phyloP scores from a whole-genome alignment of 257 asterid genomes.

The Galeopsis tetrahit region DNA sequence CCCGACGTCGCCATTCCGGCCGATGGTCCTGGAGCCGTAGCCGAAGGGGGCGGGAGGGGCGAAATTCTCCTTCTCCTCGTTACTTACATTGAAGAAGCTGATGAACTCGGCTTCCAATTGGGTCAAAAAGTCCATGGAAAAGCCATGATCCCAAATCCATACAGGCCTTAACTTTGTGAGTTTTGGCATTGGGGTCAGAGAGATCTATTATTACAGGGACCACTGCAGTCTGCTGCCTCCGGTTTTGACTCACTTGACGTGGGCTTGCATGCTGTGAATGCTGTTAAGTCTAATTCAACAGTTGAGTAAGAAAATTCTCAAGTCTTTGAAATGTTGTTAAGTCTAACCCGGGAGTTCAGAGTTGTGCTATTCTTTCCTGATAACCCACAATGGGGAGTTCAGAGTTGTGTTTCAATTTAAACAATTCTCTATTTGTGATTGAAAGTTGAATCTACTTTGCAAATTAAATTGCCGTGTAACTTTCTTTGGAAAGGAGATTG shows the following conservation, averaged over 20 bases:
- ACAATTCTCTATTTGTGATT: too few species aligned
- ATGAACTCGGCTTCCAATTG: constrained; percentile 41
- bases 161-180: too few species aligned
- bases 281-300: constrained; percentile 17
- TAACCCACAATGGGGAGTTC: too few species aligned
- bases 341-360: too few species aligned
- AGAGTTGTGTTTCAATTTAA: too few species aligned
- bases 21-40: constrained; percentile 57
- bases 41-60: constrained; percentile 56
- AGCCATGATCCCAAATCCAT: constrained; percentile 48
- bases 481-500: too few species aligned
- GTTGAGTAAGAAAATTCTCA: constrained; percentile 41
- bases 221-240: too few species aligned
- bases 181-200: constrained; percentile 33
- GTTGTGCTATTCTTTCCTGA: too few species aligned
- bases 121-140: constrained; percentile 41
- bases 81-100: constrained; percentile 40
- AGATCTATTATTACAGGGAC: constrained; percentile 55
- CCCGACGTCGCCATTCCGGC: constrained; percentile 59
- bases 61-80: constrained; percentile 43
- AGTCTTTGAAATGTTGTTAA: too few species aligned
- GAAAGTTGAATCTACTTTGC: too few species aligned
- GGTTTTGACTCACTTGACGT: too few species aligned
- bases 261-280: constrained; percentile 46
- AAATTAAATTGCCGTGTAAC: too few species aligned